These are phyloP conservation scores for Trypethelium eluteriae DNA, from an alignment of 495 filamentous ascomycete species.

Conservation along the genomic window DNA sequence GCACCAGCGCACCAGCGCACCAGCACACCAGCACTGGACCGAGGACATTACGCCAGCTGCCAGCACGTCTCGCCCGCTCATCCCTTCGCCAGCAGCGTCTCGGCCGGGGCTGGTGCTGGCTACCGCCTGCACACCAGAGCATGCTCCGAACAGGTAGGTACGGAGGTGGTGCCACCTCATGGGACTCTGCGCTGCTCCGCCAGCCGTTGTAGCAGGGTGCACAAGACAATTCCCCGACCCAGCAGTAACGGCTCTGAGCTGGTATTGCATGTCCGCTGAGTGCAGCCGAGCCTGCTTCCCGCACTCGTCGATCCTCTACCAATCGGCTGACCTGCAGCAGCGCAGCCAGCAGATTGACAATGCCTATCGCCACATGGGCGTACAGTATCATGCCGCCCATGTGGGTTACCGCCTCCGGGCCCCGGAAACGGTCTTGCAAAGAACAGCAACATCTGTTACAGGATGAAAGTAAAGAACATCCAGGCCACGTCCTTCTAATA, in stretches of 20 bases:
- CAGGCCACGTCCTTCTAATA: background rate
- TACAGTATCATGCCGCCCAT: constrained; percentile 12
- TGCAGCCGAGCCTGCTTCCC: background rate
- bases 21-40: too few relatives aligned
- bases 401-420: background rate
- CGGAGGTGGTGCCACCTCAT: background rate
- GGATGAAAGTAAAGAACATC: background rate
- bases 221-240: constrained; percentile 5
- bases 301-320: background rate
- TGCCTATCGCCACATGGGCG: constrained; percentile 10
- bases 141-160: background rate
- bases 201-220: constrained; percentile 8
- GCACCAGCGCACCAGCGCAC: too few relatives aligned
- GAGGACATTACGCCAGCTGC: background rate
- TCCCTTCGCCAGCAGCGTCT: background rate
- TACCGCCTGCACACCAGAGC: background rate
- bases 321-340: constrained; percentile 9
- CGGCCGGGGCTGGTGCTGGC: background rate
- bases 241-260: background rate
- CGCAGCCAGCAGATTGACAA: background rate
- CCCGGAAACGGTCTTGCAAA: background rate
- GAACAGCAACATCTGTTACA: background rate
- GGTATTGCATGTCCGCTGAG: background rate
- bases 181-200: background rate
- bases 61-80: background rate